A percentile compares a stretch with the other conserved stretches of the same genome.
Conservation (phyloP, 2,329 filamentous ascomycete genomes). For the Phymatotrichopsis omnivora region DNA sequence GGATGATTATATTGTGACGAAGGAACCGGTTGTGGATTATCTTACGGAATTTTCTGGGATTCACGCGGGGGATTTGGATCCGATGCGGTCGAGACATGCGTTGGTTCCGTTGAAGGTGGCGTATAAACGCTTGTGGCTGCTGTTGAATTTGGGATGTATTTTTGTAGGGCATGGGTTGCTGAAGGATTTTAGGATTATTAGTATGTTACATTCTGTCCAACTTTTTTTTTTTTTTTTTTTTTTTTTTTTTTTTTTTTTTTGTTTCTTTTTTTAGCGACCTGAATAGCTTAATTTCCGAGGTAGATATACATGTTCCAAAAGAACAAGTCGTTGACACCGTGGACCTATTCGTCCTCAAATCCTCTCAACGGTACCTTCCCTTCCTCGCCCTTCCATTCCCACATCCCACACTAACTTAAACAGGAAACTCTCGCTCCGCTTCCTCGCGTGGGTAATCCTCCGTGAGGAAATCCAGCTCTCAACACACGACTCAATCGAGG, state of each 20-base stretch:
- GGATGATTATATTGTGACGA: slow-evolving; percentile 90
- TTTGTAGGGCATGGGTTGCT: slow-evolving; percentile 91
- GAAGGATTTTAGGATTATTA: slow-evolving; percentile 95
- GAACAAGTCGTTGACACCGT: slow-evolving; percentile 89
- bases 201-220: slow-evolving; percentile 20
- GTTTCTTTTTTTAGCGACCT: no score
- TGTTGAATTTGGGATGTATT: slow-evolving; percentile 85
- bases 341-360: slow-evolving; percentile 75
- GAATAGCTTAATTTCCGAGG: not conserved
- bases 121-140: slow-evolving; percentile 96
- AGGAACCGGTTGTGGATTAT: slow-evolving; percentile 88
- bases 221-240: not conserved
- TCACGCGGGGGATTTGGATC: slow-evolving; percentile 71
- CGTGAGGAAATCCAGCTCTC: slow-evolving; percentile 90
- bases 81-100: slow-evolving; percentile 65
- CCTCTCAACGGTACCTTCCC: slow-evolving; percentile 50
- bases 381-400: not conserved
- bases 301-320: slow-evolving; percentile 79
- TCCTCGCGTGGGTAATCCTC: slow-evolving; percentile 81
- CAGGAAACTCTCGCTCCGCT: slow-evolving; percentile 82
- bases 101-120: slow-evolving; percentile 79
- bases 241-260: no score
- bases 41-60: slow-evolving; percentile 92
- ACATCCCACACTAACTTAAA: not conserved
- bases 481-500: slow-evolving; percentile 90